These are phyloP conservation scores for Agrocybe praecox DNA, from an alignment of 768 basidiomycete genomes.

Conservation along the genomic window DNA sequence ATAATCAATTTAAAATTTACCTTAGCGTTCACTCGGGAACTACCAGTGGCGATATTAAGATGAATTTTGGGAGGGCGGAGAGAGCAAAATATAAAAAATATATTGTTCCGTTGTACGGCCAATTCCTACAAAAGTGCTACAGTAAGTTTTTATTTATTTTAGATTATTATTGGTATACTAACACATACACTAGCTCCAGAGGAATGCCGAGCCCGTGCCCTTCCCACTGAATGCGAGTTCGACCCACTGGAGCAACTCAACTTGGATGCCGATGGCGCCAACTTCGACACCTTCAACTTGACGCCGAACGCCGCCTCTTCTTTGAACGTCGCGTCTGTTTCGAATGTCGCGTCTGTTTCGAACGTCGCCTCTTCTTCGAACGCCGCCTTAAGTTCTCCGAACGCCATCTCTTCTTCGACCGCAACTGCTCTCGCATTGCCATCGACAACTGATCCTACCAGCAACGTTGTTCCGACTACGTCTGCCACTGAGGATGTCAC, in stretches of 20 bases:
- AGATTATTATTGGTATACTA: background rate
- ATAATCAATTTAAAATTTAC: background rate
- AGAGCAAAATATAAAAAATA: background rate
- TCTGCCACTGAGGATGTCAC: too few relatives aligned
- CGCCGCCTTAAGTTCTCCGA: too few relatives aligned
- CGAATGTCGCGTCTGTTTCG: background rate
- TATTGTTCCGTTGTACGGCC: background rate
- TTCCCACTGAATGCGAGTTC: background rate
- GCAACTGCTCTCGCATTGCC: too few relatives aligned
- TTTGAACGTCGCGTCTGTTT: background rate
- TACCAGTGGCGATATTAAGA: background rate
- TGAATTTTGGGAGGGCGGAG: conserved; percentile 5
- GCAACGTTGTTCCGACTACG: too few relatives aligned
- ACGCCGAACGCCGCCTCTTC: background rate
- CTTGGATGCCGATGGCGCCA: background rate
- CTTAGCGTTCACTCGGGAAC: conserved; percentile 6
- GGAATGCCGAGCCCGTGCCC: background rate
- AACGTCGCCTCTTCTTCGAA: background rate
- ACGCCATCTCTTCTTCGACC: too few relatives aligned
- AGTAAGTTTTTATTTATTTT: background rate
- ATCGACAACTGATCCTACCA: too few relatives aligned
- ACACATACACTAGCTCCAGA: background rate
- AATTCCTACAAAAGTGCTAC: conserved; percentile 2
- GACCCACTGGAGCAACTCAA: background rate
- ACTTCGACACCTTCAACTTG: background rate